Base-by-base conservation (phyloP, 805 yeast species). In the Yarrowia phangngaensis region DNA sequence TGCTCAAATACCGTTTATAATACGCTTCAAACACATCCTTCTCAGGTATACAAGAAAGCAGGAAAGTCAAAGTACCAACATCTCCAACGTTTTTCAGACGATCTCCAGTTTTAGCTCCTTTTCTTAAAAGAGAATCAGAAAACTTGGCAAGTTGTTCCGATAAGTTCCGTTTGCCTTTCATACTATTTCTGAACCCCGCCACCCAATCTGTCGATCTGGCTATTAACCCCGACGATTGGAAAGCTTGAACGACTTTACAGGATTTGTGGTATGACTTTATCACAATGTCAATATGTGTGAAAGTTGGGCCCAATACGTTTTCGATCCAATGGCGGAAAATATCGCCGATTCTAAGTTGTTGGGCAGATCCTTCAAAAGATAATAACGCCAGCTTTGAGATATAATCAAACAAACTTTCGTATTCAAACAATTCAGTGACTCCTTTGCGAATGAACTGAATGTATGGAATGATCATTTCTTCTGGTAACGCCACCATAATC, bases 1-100 rank as follows among this genome's bases (percentile, higher is more conserved):
- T 83, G 6, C 97, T 90, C 56, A 92, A 74, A 61, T 83, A 72
- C 56, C 95, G 78, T 65, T 95, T 79, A 66, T 90, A 92, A 68
- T 85, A 83, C 50, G 80, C 82, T 67, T 90, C 97, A 66, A 92
- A 92, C 23, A 92, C 84, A 68, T 90, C 97, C 63, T 86, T 87
- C 62, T 89, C 97, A 28, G 84, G 86, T 51, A 92, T 73, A 62
- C 83, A 88, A 58, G 80, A 80, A 70, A 90, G 84, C 19, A 90
- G 71, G 13, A 80, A 76, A 83, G 88, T 83, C 58, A 90, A 23
- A 4, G 47, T 40, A 27, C 19, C 12, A 4, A 20, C 31, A 16
- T 30, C 32, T 12, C 20, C 19, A 3, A 24, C 20, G 24, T 27
- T 40, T 6, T 28, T 17, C 14, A 20, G 14, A n/a, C 29, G 13